These are phyloP conservation scores for Sinapis alba DNA, from an alignment of 441 rosid genomes.

Conservation along the genomic window DNA sequence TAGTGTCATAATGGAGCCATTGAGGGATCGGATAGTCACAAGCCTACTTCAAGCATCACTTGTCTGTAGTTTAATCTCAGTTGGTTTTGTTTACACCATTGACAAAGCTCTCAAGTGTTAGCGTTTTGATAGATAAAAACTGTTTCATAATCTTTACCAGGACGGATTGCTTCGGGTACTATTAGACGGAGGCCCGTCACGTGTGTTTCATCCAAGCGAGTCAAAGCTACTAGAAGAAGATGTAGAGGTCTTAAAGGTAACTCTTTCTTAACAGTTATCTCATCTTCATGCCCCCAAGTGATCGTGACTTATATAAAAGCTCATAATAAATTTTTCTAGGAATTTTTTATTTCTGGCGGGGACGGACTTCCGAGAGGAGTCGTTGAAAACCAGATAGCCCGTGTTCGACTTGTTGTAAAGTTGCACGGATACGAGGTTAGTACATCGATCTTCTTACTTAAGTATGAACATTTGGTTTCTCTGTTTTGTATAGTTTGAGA, in stretches of 20 bases:
- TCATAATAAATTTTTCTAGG: slow-evolving; percentile 47
- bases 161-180: slow-evolving; percentile 88
- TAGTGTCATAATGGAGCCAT: slow-evolving; percentile 75
- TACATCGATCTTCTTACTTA: slow-evolving; percentile 6
- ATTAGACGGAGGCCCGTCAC: slow-evolving; percentile 83
- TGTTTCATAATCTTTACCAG: slow-evolving; percentile 45
- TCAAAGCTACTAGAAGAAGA: slow-evolving; percentile 87
- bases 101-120: slow-evolving; percentile 24
- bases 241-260: slow-evolving; percentile 87
- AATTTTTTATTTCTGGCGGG: slow-evolving; percentile 95
- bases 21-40: slow-evolving; percentile 93
- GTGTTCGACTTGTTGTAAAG: slow-evolving; percentile 76
- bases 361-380: slow-evolving; percentile 98
- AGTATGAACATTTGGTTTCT: neutral
- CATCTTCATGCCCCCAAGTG: neutral
- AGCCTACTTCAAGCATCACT: slow-evolving; percentile 95
- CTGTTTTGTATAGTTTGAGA: neutral
- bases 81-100: slow-evolving; percentile 12
- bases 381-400: slow-evolving; percentile 92
- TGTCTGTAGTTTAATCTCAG: slow-evolving; percentile 47
- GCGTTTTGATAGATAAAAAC: slow-evolving; percentile 21
- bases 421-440: slow-evolving; percentile 87
- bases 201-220: slow-evolving; percentile 71
- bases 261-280: neutral
- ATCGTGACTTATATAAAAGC: neutral